Conservation (phyloP, 257 asterid species). For the Solanum etuberosum region DNA sequence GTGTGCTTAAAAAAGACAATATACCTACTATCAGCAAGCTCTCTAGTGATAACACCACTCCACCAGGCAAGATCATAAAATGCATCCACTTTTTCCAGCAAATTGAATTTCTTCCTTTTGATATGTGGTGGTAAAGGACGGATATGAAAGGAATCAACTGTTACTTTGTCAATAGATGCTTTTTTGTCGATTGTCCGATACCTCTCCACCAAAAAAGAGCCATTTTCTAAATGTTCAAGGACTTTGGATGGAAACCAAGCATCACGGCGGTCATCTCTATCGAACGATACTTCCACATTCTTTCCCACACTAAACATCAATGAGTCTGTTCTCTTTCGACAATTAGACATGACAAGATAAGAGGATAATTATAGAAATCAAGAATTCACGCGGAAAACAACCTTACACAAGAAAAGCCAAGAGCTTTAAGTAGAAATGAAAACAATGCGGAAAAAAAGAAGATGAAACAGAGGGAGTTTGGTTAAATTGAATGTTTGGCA, state of each 20-base stretch:
- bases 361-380: background rate
- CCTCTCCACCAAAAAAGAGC: slow-evolving; percentile 32
- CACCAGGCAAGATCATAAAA: slow-evolving; percentile 47
- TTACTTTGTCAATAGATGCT: slow-evolving; percentile 8
- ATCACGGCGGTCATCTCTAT: slow-evolving; percentile 25
- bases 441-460: background rate
- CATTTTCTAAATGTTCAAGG: slow-evolving; percentile 24
- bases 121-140: slow-evolving; percentile 73
- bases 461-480: background rate
- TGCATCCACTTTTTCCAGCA: slow-evolving; percentile 71
- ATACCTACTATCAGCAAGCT: slow-evolving; percentile 37
- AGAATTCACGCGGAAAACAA: background rate
- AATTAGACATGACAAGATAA: slow-evolving; percentile 9
- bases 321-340: slow-evolving; percentile 39
- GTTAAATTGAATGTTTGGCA: background rate
- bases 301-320: slow-evolving; percentile 51
- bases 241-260: slow-evolving; percentile 60
- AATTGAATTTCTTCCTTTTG: slow-evolving; percentile 26
- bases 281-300: slow-evolving; percentile 58
- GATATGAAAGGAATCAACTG: slow-evolving; percentile 35
- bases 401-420: background rate
- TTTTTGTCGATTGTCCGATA: background rate
- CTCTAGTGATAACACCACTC: slow-evolving; percentile 47
- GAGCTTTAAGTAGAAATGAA: background rate
- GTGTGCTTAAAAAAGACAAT: slow-evolving; percentile 31